Conservation (phyloP, 2,329 filamentous ascomycete genomes). For the Colletotrichum orchidophilum region DNA sequence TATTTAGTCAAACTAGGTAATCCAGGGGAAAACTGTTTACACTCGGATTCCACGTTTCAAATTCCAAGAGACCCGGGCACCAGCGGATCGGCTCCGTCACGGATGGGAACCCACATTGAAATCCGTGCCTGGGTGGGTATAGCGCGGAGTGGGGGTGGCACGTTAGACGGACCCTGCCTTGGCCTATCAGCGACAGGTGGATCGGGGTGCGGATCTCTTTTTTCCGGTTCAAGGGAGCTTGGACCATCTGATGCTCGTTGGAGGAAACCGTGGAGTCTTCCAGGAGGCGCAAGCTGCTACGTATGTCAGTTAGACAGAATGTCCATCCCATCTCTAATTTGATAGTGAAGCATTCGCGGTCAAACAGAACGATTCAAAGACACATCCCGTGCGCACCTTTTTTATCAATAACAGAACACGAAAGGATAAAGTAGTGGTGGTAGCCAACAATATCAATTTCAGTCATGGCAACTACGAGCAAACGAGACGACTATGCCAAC, state of each 20-base stretch:
- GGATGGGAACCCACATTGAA: not conserved
- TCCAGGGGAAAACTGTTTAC: not conserved
- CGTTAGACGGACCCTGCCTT: not conserved
- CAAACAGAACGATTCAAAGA: not conserved
- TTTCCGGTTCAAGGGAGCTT: slow-evolving; percentile 38
- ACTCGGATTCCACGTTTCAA: not conserved
- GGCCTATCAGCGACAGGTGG: not conserved
- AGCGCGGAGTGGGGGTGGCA: not conserved
- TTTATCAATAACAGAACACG: not conserved
- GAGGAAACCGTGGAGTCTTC: slow-evolving; percentile 41
- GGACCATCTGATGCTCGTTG: slow-evolving; percentile 36
- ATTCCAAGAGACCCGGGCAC: not conserved
- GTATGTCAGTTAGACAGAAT: slow-evolving; percentile 10
- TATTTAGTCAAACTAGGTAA: not conserved
- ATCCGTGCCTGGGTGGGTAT: not conserved
- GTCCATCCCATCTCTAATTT: slow-evolving; percentile 3
- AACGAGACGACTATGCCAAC: slow-evolving; percentile 67
- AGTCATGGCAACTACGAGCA: slow-evolving; percentile 57
- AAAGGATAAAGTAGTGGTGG: not conserved
- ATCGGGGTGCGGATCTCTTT: slow-evolving; percentile 21
- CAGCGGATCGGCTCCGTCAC: not conserved
- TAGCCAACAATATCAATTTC: not conserved
- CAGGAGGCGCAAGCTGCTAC: slow-evolving; percentile 23
- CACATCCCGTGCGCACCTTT: not conserved
- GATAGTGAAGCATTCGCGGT: too few species aligned